Evolutionary conservation across 2,329 filamentous ascomycete species (phyloP).

Genomic region (Aspergillus costaricaensis): DNA sequence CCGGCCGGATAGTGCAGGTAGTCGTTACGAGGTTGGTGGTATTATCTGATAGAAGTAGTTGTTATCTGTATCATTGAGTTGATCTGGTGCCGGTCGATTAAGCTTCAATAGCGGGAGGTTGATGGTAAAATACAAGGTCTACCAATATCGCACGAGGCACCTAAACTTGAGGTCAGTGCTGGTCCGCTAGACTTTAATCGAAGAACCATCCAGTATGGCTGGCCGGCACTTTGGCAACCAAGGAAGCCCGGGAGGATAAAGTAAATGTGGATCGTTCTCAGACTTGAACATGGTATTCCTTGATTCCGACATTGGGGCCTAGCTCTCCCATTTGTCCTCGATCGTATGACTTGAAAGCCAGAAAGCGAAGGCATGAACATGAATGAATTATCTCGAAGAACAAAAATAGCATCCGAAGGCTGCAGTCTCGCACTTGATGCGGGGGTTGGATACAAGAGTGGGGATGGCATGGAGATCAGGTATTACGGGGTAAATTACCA

Average conservation of each 20-base stretch:
- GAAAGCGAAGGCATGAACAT: too few species aligned
- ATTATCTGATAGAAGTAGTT: not conserved
- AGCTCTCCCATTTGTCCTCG: too few species aligned
- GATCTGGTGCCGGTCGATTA: not conserved
- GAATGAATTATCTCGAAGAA: not conserved
- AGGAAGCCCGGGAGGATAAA: not conserved
- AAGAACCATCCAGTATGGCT: not conserved
- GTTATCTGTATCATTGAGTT: not conserved
- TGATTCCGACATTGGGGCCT: too few species aligned
- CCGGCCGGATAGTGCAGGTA: not conserved
- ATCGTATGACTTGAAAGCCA: too few species aligned
- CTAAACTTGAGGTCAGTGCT: not conserved
- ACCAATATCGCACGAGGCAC: not conserved
- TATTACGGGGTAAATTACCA: not conserved
- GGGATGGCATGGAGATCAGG: not conserved
- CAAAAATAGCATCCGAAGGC: not conserved
- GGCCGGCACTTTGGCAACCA: not conserved
- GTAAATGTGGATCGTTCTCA: not conserved
- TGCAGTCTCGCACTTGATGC: not conserved
- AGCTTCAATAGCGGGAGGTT: not conserved
- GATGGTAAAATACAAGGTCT: not conserved
- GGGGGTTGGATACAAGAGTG: not conserved
- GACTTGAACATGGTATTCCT: not conserved
- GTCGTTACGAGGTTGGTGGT: not conserved
- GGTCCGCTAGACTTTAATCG: not conserved